phyloP scores from a whole-genome alignment of 768 basidiomycete species.

The Xanthoconium stramineum region DNA sequence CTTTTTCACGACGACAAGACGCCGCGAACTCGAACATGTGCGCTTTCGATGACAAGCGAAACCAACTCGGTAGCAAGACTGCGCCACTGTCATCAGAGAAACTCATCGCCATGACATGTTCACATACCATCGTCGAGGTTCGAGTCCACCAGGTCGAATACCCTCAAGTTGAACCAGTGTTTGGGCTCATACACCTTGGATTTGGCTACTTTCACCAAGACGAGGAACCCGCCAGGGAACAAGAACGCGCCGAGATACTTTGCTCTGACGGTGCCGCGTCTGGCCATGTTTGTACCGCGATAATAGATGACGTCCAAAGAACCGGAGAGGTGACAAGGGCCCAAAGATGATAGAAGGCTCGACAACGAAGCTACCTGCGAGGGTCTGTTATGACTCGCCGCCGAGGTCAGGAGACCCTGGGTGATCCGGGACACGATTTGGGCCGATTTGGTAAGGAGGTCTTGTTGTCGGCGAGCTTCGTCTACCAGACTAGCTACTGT shows the following conservation, averaged over 20 bases:
- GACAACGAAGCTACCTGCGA: slow-evolving; percentile 41
- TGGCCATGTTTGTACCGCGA: slow-evolving; percentile 42
- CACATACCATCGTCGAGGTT: slow-evolving; percentile 72
- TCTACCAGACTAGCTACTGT: slow-evolving; percentile 75
- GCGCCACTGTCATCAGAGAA: slow-evolving; percentile 5
- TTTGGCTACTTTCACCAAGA: slow-evolving; percentile 84
- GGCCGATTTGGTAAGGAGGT: slow-evolving; percentile 61
- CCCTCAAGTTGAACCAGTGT: slow-evolving; percentile 82
- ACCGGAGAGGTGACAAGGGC: slow-evolving; percentile 76
- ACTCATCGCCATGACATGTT: not conserved
- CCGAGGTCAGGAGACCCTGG: slow-evolving; percentile 31
- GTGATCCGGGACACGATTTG: slow-evolving; percentile 67
- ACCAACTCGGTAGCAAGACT: slow-evolving; percentile 81
- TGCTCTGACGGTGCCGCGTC: slow-evolving; percentile 55
- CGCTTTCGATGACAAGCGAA: slow-evolving; percentile 66
- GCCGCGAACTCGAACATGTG: slow-evolving; percentile 86
- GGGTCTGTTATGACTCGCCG: slow-evolving; percentile 28
- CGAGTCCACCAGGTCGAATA: slow-evolving; percentile 68
- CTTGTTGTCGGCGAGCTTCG: slow-evolving; percentile 69
- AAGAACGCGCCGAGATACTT: slow-evolving; percentile 92
- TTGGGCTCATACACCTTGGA: slow-evolving; percentile 78
- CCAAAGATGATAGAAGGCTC: slow-evolving; percentile 71
- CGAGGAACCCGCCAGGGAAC: slow-evolving; percentile 79
- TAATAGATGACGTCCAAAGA: slow-evolving; percentile 86
- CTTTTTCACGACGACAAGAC: slow-evolving; percentile 79